These are phyloP conservation scores for Sporisorium sorghi DNA, from an alignment of 1,284 basidiomycete species.

Conservation along the genomic window DNA sequence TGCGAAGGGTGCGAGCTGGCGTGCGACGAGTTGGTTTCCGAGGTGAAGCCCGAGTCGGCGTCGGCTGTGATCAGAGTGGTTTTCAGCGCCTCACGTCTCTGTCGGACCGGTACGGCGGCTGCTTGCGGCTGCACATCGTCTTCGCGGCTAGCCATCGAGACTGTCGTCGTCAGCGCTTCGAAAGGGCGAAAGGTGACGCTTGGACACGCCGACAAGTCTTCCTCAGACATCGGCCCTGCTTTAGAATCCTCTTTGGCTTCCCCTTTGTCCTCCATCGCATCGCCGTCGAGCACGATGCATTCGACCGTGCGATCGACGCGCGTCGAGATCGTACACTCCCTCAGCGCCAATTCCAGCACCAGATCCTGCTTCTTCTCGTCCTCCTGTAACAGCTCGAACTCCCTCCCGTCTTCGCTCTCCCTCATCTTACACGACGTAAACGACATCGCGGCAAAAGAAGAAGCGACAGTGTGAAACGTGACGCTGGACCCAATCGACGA, in stretches of 20 bases:
- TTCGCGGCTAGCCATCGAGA: background rate
- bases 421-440: background rate
- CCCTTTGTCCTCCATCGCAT: background rate
- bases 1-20: too few relatives aligned
- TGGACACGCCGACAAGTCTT: too few relatives aligned
- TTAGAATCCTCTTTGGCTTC: background rate
- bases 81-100: too few relatives aligned
- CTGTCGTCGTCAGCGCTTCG: background rate
- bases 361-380: too few relatives aligned
- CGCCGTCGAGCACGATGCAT: background rate
- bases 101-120: too few relatives aligned
- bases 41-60: background rate
- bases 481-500: conserved; percentile 11
- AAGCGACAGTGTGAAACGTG: conserved; percentile 11
- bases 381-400: background rate
- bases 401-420: background rate
- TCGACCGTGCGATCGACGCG: background rate
- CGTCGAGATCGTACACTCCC: background rate
- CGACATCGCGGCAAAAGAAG: background rate
- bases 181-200: background rate
- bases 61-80: background rate
- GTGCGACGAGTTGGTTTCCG: background rate
- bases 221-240: too few relatives aligned
- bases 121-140: too few relatives aligned
- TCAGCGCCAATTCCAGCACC: background rate